Conservation (phyloP, 2,329 filamentous ascomycete genomes). For the Orbilia blumenaviensis region DNA sequence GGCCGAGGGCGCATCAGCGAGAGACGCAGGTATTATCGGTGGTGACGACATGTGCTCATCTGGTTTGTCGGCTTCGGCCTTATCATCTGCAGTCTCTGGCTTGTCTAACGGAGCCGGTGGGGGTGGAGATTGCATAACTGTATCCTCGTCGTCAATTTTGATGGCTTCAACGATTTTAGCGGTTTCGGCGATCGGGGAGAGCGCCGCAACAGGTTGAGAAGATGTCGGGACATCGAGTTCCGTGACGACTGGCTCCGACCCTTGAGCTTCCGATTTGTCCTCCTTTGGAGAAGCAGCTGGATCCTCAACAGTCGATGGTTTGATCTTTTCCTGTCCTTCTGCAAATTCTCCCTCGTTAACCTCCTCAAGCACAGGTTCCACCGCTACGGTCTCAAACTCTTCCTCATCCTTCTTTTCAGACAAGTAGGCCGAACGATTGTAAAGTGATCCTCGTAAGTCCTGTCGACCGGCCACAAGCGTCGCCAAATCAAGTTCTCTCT, state of each 20-base stretch:
- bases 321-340: constrained; percentile 55
- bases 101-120: constrained; percentile 37
- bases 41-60: constrained; percentile 49
- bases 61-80: constrained; percentile 26
- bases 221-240: constrained; percentile 48
- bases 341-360: constrained; percentile 68
- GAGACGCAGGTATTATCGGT: constrained; percentile 31
- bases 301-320: constrained; percentile 53
- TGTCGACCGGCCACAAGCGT: constrained; percentile 51
- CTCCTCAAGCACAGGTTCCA: constrained; percentile 75
- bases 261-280: constrained; percentile 33
- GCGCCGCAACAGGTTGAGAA: constrained; percentile 35
- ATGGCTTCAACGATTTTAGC: constrained; percentile 38
- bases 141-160: constrained; percentile 53
- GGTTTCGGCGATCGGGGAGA: constrained; percentile 39
- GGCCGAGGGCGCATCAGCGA: constrained; percentile 23
- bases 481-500: constrained; percentile 68
- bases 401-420: constrained; percentile 72
- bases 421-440: constrained; percentile 35
- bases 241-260: constrained; percentile 35
- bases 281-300: constrained; percentile 22
- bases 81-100: constrained; percentile 26
- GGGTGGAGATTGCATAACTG: constrained; percentile 48
- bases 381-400: constrained; percentile 86
- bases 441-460: constrained; percentile 36